Evolutionary conservation across 805 yeast genomes (phyloP).

Genomic region (Ascoidea asiatica): DNA sequence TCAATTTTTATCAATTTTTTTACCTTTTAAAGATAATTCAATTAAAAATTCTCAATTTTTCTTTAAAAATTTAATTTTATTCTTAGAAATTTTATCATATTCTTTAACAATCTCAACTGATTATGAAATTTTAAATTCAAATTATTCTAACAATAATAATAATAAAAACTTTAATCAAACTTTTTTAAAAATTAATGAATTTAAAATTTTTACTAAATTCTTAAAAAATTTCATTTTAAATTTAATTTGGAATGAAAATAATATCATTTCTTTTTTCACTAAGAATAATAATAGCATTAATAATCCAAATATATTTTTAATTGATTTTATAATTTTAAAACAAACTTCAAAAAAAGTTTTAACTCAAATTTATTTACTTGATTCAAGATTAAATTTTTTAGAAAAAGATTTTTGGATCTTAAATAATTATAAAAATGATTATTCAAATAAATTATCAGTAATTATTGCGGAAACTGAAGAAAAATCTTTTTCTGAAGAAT

Average conservation of each 20-base stretch:
- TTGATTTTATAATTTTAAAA: conserved; percentile 13
- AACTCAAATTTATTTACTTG: conserved; percentile 52
- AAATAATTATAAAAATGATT: conserved; percentile 17
- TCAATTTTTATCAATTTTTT: conserved; percentile 1
- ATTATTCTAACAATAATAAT: background rate
- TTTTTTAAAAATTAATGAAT: conserved; percentile 25
- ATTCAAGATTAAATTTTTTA: conserved; percentile 45
- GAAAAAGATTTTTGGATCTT: conserved; percentile 42
- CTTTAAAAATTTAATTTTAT: conserved; percentile 27
- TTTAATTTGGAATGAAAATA: conserved; percentile 25
- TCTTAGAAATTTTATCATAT: conserved; percentile 52
- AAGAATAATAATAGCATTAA: background rate
- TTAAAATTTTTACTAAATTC: conserved; percentile 28
- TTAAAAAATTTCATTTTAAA: conserved; percentile 37
- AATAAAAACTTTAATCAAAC: conserved; percentile 19
- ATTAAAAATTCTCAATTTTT: conserved; percentile 10
- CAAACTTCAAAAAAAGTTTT: conserved; percentile 35
- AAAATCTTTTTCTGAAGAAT: conserved; percentile 2
- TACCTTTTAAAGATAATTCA: background rate
- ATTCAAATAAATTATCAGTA: conserved; percentile 22
- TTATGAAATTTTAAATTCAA: conserved; percentile 26
- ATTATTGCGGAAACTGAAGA: conserved; percentile 31
- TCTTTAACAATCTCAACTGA: conserved; percentile 59
- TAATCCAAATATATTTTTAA: background rate
- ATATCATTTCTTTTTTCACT: background rate